phyloP scores from a whole-genome alignment of 345 rosid genomes.

The Salix dunnii region DNA sequence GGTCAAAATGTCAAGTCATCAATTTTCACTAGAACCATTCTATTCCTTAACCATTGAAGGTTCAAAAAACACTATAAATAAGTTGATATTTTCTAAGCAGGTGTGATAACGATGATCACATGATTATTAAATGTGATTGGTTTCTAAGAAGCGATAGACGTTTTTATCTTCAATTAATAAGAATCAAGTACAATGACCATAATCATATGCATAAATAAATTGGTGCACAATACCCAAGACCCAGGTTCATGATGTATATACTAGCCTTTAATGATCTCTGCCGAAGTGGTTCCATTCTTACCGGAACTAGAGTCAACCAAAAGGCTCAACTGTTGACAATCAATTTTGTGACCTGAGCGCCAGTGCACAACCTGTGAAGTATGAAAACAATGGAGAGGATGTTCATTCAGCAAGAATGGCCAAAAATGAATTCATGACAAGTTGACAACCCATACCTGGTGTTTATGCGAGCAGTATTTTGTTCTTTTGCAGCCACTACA shows the following conservation, averaged over 20 bases:
- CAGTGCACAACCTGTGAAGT: conserved; percentile 61
- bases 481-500: conserved; percentile 69
- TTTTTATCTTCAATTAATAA: background rate
- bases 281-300: conserved; percentile 25
- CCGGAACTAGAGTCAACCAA: conserved; percentile 29
- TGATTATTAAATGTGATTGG: too few relatives aligned
- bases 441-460: conserved; percentile 47
- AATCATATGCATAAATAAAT: too few relatives aligned
- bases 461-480: conserved; percentile 75
- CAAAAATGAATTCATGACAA: background rate
- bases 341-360: conserved; percentile 59
- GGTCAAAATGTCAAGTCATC: background rate
- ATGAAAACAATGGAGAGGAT: conserved; percentile 4
- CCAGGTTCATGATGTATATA: conserved; percentile 5
- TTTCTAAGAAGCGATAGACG: background rate
- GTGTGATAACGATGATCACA: background rate
- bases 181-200: background rate
- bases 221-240: background rate
- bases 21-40: background rate
- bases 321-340: conserved; percentile 47
- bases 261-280: conserved; percentile 47
- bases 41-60: background rate
- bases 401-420: background rate
- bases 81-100: background rate
- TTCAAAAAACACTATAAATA: background rate